Conservation (phyloP, 305 asterid genomes). For the Stenogyne calaminthoides region DNA sequence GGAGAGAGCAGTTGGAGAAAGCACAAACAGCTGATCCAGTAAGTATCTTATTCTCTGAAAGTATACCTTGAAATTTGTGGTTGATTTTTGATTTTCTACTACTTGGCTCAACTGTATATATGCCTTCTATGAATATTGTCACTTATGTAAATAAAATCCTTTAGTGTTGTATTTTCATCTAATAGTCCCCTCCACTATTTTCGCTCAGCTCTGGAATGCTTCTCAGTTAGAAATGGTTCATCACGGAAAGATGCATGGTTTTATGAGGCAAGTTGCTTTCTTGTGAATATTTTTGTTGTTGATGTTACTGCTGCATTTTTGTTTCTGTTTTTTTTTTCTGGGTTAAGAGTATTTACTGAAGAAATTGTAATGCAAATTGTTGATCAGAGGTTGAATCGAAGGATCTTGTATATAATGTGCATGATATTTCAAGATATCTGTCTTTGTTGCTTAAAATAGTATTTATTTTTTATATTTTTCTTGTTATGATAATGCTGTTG, state of each 20-base stretch:
- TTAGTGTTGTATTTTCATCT: slow-evolving; percentile 15
- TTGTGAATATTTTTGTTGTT: slow-evolving; percentile 16
- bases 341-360: background rate
- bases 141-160: background rate
- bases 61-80: background rate
- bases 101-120: background rate
- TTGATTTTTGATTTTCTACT: slow-evolving; percentile 7
- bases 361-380: too few species aligned
- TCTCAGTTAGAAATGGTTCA: slow-evolving; percentile 92
- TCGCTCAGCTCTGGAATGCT: slow-evolving; percentile 96
- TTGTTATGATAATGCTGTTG: background rate
- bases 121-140: background rate
- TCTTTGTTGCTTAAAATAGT: background rate
- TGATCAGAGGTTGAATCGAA: too few species aligned
- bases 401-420: background rate
- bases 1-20: slow-evolving; percentile 88
- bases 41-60: slow-evolving; percentile 28
- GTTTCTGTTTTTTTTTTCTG: background rate
- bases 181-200: slow-evolving; percentile 8
- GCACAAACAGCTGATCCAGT: slow-evolving; percentile 92
- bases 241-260: slow-evolving; percentile 95
- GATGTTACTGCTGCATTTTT: background rate
- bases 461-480: background rate
- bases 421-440: background rate
- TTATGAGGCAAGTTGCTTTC: slow-evolving; percentile 73